Base-by-base conservation (phyloP, 345 rosid species). In the Streptanthus diversifolius region DNA sequence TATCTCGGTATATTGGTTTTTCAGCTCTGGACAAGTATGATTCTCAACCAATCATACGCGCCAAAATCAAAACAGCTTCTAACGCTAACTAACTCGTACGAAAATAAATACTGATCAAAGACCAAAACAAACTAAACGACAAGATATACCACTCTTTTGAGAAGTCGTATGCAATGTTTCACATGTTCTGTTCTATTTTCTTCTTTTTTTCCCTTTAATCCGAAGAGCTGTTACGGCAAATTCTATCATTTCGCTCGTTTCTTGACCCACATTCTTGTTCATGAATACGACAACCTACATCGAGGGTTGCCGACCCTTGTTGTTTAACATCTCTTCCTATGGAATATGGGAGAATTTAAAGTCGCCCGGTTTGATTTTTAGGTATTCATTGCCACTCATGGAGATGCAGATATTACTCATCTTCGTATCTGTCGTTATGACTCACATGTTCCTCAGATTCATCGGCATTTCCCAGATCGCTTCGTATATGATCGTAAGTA, bases 371-470 rank as follows among this genome's bases (percentile, higher is more conserved):
- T 39, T 55, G 19, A 21, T 73, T 17, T 43, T 64, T 0, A 65
- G 71, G 3, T 75, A 68, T 15, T 75, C 79, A 3, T 8, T 75
- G 21, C 79, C 79, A 19, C 79, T 75, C 41, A 3, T 68, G 18
- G 79, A 75, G 63, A 52, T 75, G 11, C 73, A 68, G n/a, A 40
- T 68, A 18, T 30, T 75, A 7, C 45, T 68, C 15, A 68, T 68
- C 4, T 60, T 68, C 57, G 0, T 44, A 19, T 39, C 7, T 18
- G 22, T 61, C n/a, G n/a, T 51, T 29, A 39, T 69, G 36, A 12
- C 63, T 40, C 63, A 75, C 36, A 60, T 68, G 48, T 58, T 75
- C 56, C 36, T 75, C 47, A 75, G 63, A 54, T 22, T 44, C 69
- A 30, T 75, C 3, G 79, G 79, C 44, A 5, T 75, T 25, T 51